Base-by-base conservation (phyloP, 2,329 filamentous ascomycete species). In the Thielaviopsis cerberus region DNA sequence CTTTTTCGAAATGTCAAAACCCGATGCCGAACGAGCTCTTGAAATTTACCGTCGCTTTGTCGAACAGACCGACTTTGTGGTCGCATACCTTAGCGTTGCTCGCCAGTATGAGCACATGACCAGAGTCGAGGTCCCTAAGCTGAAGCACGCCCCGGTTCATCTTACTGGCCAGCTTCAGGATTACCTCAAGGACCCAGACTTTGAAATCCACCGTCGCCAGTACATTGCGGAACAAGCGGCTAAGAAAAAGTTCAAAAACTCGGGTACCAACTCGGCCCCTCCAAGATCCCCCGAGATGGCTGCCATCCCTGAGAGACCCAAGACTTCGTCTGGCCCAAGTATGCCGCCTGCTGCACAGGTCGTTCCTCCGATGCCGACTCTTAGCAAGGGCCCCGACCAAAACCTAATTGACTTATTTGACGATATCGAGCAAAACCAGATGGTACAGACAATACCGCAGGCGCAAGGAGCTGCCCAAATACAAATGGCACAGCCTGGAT, bases 1-100 rank as follows among this genome's bases (percentile, higher is more conserved):
- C 70, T 98, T 97, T 70, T 98, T 98, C 66, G 92, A 98, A 72
- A 91, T 98, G 85, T 96, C 92, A 55, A 88, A 87, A 66, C 78
- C 87, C 25, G 92, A 98, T 70, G 94, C 92, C 60, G 88, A 96
- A 69, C 81, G 90, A 62, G 89, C 92, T 59, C 81, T 98, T 72
- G 79, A 82, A 61, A 91, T 98, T 62, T 98, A 98, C 72, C 87
- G 90, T 67, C 85, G 78, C 17, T 98, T 98, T 66, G 88, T 88
- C 17, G 85, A 81, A 65, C 90, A 95, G 69, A 98, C 92, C 6
- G 90, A 97, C 64, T 81, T 84, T 63, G 91, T 97, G 0, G 91
- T 98, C 17, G 83, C 88, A 65, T 98, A 91, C 66, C 78, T 98
- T 52, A 83, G 84, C 64, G 78, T 91, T 51, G 92, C 92, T 51